Percentiles rank a stretch among this genome's conserved stretches.
These are phyloP conservation scores for Rhizomucor pusillus DNA, from an alignment of 371 early-diverging fungal species.

Conservation along the genomic window DNA sequence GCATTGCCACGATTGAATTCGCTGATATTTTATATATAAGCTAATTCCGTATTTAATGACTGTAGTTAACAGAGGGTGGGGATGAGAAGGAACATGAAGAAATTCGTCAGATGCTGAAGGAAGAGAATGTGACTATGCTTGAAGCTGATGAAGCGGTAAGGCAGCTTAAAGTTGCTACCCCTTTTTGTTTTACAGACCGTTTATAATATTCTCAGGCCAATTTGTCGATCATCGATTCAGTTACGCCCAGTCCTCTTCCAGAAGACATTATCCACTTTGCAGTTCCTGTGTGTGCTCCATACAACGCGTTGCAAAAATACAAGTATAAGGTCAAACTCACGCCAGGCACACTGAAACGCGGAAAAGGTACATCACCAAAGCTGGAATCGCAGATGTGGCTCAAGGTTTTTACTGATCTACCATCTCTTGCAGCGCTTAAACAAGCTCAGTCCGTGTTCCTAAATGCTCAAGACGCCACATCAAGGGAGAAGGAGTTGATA, in stretches of 20 bases:
- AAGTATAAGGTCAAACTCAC: constrained; percentile 95
- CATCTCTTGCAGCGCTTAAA: constrained; percentile 26
- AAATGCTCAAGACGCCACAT: constrained; percentile 45
- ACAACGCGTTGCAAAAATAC: constrained; percentile 80
- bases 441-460: constrained; percentile 54
- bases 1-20: background rate
- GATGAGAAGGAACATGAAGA: constrained; percentile 13
- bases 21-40: too few relatives aligned
- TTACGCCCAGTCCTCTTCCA: constrained; percentile 75
- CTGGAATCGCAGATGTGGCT: too few relatives aligned
- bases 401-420: too few relatives aligned
- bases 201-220: constrained; percentile 31
- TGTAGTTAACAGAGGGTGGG: background rate
- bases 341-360: constrained; percentile 97
- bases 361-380: constrained; percentile 65
- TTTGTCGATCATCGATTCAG: constrained; percentile 68
- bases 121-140: constrained; percentile 69
- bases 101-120: constrained; percentile 68
- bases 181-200: too few relatives aligned
- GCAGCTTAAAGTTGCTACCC: too few relatives aligned
- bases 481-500: constrained; percentile 78
- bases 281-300: constrained; percentile 98
- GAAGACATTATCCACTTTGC: constrained; percentile 87
- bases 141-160: constrained; percentile 62
- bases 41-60: background rate